Base-by-base conservation (phyloP, 1,284 basidiomycete genomes). In the Sporisorium graminicola region DNA sequence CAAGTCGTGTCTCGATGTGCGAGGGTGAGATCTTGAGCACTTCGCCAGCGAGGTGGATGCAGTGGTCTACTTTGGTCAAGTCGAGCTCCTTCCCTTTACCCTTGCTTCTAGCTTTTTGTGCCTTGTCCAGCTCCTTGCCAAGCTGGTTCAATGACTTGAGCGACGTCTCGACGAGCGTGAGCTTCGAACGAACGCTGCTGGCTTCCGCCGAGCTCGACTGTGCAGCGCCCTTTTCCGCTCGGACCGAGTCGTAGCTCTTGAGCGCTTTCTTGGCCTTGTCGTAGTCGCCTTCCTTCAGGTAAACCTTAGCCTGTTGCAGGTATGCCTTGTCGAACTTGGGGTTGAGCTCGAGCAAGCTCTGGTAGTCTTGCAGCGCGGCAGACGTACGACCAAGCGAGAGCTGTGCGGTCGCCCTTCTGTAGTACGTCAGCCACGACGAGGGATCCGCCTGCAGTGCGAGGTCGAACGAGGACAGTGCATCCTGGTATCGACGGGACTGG, bases 261-360 rank as follows among this genome's bases (percentile, higher is more conserved):
- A 81, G 65, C 31, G 68, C 72, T 20, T 58, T 52, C 26, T 65
- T 69, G 13, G 82, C 84, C 24, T 60, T 67, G n/a, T 72, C 71
- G 31, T 78, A 72, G 55, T 84, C 63, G 12, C 84, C 84, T 47
- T 85, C 84, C 55, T 79, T 82, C 42, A 78, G 58, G 24, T 78
- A 73, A 20, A 83, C 75, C 16, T 79, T 80, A 3, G 84, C 80
- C n/a, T 71, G 71, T 58, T 82, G 75, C 27, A 85, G 65, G 43
- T 82, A 76, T 3, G 83, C 84, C 68, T 83, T 81, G 27, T 76
- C 69, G 55, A 85, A 85, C 43, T 70, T 59, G 10, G 84, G 82
- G 59, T 85, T 84, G 43, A 82, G 67, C 29, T 67, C 58, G 20
- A 84, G 59, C 16, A 82, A 52, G 22, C 62, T 72, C 31, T 81